Conservation (phyloP, 2,329 filamentous ascomycete genomes). For the Penicillium italicum region DNA sequence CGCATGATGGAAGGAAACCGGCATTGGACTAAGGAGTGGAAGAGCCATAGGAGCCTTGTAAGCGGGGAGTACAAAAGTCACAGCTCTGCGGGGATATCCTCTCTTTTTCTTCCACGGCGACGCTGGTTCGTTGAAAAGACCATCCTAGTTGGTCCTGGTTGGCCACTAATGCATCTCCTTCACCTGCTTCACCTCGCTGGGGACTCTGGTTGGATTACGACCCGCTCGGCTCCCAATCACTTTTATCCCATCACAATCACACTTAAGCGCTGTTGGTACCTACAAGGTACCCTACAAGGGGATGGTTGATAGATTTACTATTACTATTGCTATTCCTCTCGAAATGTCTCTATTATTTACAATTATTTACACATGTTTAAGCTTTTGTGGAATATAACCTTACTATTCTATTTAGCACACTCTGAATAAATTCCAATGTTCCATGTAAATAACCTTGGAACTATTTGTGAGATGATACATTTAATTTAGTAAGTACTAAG, state of each 20-base stretch:
- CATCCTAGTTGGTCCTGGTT: not conserved
- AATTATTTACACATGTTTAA: not conserved
- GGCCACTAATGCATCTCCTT: conserved; percentile 25
- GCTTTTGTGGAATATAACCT: not conserved
- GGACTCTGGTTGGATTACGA: conserved; percentile 19
- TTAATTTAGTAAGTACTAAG: too few relatives aligned
- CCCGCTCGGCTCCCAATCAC: conserved; percentile 20
- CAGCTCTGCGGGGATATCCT: conserved; percentile 15
- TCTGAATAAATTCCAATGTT: too few relatives aligned
- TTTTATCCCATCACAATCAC: conserved; percentile 21
- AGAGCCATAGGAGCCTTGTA: not conserved
- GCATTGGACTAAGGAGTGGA: conserved; percentile 6
- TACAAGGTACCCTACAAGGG: too few relatives aligned
- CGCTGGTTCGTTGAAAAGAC: conserved; percentile 10
- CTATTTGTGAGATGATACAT: too few relatives aligned
- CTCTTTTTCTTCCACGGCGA: not conserved
- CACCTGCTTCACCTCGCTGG: conserved; percentile 23
- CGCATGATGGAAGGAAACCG: conserved; percentile 10
- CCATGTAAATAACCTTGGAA: too few relatives aligned
- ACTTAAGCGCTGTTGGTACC: conserved; percentile 4
- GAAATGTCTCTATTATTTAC: not conserved
- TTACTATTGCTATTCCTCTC: too few relatives aligned
- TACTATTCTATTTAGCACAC: not conserved
- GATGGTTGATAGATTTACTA: too few relatives aligned
- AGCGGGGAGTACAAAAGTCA: conserved; percentile 10